Base-by-base conservation (phyloP, 1,284 basidiomycete genomes). In the Marasmius fiardii region DNA sequence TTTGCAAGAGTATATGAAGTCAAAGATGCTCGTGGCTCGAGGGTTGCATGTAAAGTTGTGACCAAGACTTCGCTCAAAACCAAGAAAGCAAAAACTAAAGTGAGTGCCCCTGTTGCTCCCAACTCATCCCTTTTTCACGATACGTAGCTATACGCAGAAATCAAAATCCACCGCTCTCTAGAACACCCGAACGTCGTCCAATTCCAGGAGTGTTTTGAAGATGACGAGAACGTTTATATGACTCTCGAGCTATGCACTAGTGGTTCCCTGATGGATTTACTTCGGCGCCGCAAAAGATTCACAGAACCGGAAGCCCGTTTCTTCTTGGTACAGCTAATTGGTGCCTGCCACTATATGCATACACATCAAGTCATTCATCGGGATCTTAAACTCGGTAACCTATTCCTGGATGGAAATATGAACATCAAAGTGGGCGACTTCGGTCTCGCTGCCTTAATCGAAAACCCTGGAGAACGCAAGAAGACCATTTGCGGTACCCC, bases 401-500 rank as follows among this genome's bases (percentile, higher is more conserved):
- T 99, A 51, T 95, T 99, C 73, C 81, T 98, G 47, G 95, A 98
- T 67, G 74, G 76, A 48, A 82, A 90, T 63, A 95, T 98, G 94
- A 92, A 97, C 67, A 80, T 98, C 68, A 95, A 98, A 69, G 93
- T 99, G 23, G 96, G 95, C 23, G 96, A 99, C 74, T 98, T 99
- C 74, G 96, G 97, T 10, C 79, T 99, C 20, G 96, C 97, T 0
- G 96, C 97, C 1, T 80, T 99, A 55, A 96, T 99, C 54, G 95
- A 98, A 73, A 95, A 88, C 68, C 92, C 92, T 10, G 95, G 95
- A 1, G 97, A 99, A 71, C 77, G 96, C 63, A 98, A 98, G 80
- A 98, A 97, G 84, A 99, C 96, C 0, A 96, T 98, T 50, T 98
- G 96, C 65, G 97, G 96, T 5, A 99, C 96, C 1, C 97, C 96